Conservation (phyloP, 257 asterid species). For the Solanum sitiens region DNA sequence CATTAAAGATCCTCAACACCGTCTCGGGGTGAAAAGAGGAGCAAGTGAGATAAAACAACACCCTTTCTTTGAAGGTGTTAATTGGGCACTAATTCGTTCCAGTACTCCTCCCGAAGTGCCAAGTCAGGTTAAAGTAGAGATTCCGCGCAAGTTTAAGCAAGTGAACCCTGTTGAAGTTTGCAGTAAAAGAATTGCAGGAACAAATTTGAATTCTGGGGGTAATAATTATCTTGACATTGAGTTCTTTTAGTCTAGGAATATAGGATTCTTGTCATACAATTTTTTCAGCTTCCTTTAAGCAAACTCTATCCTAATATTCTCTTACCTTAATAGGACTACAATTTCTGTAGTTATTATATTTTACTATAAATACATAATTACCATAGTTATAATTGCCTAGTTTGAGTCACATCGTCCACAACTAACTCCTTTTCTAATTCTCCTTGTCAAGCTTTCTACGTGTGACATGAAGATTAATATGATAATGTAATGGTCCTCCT, state of each 20-base stretch:
- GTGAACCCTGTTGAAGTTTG: conserved; percentile 3
- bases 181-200: conserved; percentile 13
- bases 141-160: conserved; percentile 3
- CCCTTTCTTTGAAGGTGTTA: conserved; percentile 28
- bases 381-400: not conserved
- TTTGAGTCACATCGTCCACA: not conserved
- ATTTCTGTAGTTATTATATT: not conserved
- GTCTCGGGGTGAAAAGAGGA: conserved; percentile 30
- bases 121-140: conserved; percentile 13
- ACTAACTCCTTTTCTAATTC: not conserved
- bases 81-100: conserved; percentile 36
- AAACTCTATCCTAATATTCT: not conserved
- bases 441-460: not conserved
- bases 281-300: not conserved
- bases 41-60: conserved; percentile 32
- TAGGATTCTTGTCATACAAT: not conserved
- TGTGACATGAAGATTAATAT: not conserved
- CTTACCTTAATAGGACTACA: not conserved
- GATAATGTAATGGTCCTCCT: not conserved
- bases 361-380: not conserved
- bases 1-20: conserved; percentile 24
- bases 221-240: conserved; percentile 24
- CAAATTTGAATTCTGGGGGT: conserved; percentile 15
- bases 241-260: conserved; percentile 15
- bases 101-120: conserved; percentile 35